Evolutionary conservation across 148 eudicot genomes (phyloP), one percentile per base, ranked within the genome.

Genomic region (Rheum nobile): DNA sequence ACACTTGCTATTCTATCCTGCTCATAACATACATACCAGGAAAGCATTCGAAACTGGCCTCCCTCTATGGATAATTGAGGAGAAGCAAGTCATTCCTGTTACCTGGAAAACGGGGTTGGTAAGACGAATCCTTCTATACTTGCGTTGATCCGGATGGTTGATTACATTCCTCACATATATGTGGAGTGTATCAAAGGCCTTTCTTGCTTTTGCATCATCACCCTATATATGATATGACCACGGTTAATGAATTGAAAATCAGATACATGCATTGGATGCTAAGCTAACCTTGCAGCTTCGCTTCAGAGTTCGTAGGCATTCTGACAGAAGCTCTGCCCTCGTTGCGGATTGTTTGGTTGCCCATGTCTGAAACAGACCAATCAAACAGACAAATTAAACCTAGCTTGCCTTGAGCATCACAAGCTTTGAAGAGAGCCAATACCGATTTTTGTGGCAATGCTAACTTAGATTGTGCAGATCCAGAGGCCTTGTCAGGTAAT

Each of bases 51-150:
- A 41, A 3, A 41, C n/a, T n/a, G n/a, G n/a, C n/a, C n/a, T n/a
- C n/a, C n/a, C n/a, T n/a, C n/a, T n/a, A n/a, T n/a, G n/a, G n/a
- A n/a, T 2, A 37, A 6, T 28, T 24, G 14, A 2, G 38, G 24
- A 19, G 42, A n/a, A 24, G 48, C 12, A n/a, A 10, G 75, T 67
- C n/a, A 61, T 75, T 67, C 29, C 8, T 0, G 71, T 69, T 77
- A 93, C 98, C 95, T 85, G 89, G 81, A 93, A 93, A 31, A 78
- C 80, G 68, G 95, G 92, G 79, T 89, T 93, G 61, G 78, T 79
- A 10, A 93, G 71, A 43, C 93, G 84, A 75, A 93, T 88, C 79
- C 75, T 86, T 78, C 97, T 77, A 80, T 79, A 91, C 47, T 88
- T 93, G 74, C 78, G 92, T 57, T 85, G 88, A 28, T 88, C 85